Base-by-base conservation (phyloP, 495 filamentous ascomycete genomes). In the Talaromyces trachyspermus region DNA sequence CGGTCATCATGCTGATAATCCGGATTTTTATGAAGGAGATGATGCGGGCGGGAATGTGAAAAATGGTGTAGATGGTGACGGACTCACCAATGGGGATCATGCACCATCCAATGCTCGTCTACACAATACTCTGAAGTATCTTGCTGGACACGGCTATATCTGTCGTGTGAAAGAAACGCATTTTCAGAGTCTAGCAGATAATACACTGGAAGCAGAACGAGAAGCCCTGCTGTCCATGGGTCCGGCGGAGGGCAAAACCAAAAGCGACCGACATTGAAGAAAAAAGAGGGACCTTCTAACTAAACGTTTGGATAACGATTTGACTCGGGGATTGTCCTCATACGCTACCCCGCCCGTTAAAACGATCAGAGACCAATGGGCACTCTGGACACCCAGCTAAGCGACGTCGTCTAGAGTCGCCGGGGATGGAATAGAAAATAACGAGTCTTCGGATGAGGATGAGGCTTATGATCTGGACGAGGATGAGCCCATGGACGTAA, bases 251-350 rank as follows among this genome's bases (percentile, higher is more conserved):
- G 58, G 78, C 54, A 77, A 75, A 49, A 71, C 72, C 14, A 85
- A 83, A 54, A 78, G 72, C 54, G 68, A n/a, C 81, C 6, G 72
- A 79, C 12, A 61, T 87, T 11, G 57, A 66, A 24, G 64, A 75
- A 52, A 49, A 36, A 67, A 56, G 29, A 48, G 43, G 20, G 38
- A 56, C 1, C 38, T 68, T 46, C 52, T 74, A 24, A 52, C 49
- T 24, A 63, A 71, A 45, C 53, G 57, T 19, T 53, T 60, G 19
- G 51, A 65, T 18, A 57, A 56, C 27, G 63, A 68, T 37, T 59
- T 69, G 27, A 65, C 59, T 14, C 53, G 53, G 23, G 60, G 56
- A 10, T 51, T 64, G 25, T 58, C 66, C 48, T 51, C 57, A 36
- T 63, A 71, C 33, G 69, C 66, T 17, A 43, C 66, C 18, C 69